Conservation (phyloP, 1,284 basidiomycete genomes). For the Cryptococcus hybrid region DNA sequence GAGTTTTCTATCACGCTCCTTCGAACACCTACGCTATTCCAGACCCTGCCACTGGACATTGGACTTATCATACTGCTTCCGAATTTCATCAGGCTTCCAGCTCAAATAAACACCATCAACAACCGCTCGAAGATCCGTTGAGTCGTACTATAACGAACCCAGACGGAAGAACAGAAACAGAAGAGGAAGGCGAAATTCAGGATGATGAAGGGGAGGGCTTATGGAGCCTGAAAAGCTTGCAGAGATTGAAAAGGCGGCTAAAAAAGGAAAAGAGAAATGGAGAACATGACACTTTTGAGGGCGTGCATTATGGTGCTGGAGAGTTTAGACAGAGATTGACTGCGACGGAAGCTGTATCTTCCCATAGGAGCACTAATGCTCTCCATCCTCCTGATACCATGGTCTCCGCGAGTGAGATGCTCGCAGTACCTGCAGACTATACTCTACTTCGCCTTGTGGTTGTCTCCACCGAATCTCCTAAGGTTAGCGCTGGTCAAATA, state of each 20-base stretch:
- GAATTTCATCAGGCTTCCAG: constrained; percentile 8
- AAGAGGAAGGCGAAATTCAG: constrained; percentile 44
- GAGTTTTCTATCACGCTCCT: constrained; percentile 14
- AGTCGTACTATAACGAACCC: background rate
- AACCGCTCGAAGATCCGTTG: background rate
- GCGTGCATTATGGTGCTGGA: no score
- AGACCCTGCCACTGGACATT: constrained; percentile 15
- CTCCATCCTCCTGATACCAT: no score
- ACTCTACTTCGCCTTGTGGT: constrained; percentile 44
- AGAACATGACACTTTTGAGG: no score
- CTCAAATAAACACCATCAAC: background rate
- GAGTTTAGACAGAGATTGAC: no score
- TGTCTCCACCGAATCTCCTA: constrained; percentile 20
- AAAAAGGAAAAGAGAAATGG: background rate
- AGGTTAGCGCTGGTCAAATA: constrained; percentile 17
- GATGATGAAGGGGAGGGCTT: constrained; percentile 33
- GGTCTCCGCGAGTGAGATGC: no score
- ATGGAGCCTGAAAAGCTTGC: constrained; percentile 16
- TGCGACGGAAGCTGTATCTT: no score
- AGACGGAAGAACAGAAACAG: constrained; percentile 4
- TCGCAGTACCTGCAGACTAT: no score
- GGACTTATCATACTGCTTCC: constrained; percentile 13
- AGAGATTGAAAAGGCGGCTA: constrained; percentile 11
- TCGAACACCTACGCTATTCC: constrained; percentile 13
- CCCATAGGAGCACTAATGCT: no score